A percentile compares a stretch with the other conserved stretches of the same genome.
These are phyloP conservation scores for Monoraphidium neglectum DNA, from an alignment of 139 green algal genomes.

Conservation along the genomic window DNA sequence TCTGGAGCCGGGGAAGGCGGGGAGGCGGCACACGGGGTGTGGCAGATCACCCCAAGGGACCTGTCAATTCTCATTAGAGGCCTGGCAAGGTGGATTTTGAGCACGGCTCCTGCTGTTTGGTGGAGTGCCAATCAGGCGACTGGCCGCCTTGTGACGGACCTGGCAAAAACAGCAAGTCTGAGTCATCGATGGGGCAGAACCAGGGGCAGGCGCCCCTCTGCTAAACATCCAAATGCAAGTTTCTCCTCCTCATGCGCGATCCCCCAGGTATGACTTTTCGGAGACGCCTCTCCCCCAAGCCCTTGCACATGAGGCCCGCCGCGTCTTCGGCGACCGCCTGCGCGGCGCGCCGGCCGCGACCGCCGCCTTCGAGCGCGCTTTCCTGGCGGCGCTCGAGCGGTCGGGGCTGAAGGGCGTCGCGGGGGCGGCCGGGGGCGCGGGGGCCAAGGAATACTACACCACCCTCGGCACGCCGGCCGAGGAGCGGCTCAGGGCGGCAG, in stretches of 20 bases:
- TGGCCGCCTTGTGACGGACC: too few species aligned
- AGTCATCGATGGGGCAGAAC: too few species aligned
- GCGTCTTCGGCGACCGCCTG: conserved; percentile 68
- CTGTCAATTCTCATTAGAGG: conserved; percentile 59
- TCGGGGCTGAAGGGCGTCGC: too few species aligned
- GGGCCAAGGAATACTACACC: background rate
- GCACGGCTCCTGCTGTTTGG: too few species aligned
- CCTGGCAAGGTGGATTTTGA: conserved; percentile 31
- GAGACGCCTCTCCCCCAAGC: conserved; percentile 39
- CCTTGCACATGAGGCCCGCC: conserved; percentile 52
- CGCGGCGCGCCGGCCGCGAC: conserved; percentile 27
- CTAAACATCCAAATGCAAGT: too few species aligned
- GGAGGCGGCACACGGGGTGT: conserved; percentile 52
- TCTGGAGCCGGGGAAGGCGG: background rate
- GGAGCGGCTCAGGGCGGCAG: background rate
- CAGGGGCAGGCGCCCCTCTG: too few species aligned
- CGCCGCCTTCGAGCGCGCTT: conserved; percentile 40
- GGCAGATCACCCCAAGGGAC: conserved; percentile 69
- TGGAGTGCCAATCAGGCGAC: too few species aligned
- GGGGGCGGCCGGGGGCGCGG: too few species aligned
- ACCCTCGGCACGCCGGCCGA: background rate
- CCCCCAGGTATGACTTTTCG: conserved; percentile 34
- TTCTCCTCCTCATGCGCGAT: too few species aligned
- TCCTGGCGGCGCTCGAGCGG: background rate
- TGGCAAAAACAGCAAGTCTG: too few species aligned